Evolutionary conservation across 108 stramenopile genomes (phyloP), one percentile per base, ranked within the genome.

Genomic region (Cafeteria roenbergensis): DNA sequence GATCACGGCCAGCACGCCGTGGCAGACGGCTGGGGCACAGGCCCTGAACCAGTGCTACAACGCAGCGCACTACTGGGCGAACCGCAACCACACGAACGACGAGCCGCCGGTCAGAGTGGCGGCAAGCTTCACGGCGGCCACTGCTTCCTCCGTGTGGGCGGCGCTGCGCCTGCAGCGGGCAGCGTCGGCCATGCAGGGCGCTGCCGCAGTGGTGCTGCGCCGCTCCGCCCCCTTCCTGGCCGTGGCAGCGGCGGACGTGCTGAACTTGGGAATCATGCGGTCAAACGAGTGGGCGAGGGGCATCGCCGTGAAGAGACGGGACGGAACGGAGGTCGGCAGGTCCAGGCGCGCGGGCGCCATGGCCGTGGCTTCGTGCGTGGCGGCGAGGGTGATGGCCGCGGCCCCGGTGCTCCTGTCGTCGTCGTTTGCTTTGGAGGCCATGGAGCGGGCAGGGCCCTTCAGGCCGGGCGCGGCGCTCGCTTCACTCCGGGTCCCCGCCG

Each of bases 21-120:
- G 25, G 28, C 63, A 63, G 28, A 51, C 48, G 0, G 28, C 42
- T 21, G 26, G 38, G 6, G 63, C 63, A 27, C 63, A 63, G 38
- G 38, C 37, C 37, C 63, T 63, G 14, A 63, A 63, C 48, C 63
- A 63, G 28, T 63, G 37, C 26, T 63, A 63, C 42, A 63, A 63
- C 38, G 63, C 63, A 4, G 26, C 42, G 0, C 63, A 63, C 63
- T 63, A 63, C 48, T 29, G 42, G 37, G 63, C 63, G 6, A 63
- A 63, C 42, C 63, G 63, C 42, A 63, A 63, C 38, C 38, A 35
- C 26, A 63, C 63, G 22, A 63, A 63, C 63, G 48, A 51, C 4
- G 63, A 63, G 30, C n/a, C n/a, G n/a, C n/a, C n/a, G n/a, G n/a
- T n/a, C n/a, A n/a, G n/a, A n/a, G n/a, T n/a, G n/a, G n/a, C n/a